Base-by-base conservation (phyloP, 371 early-diverging fungal species). In the Mortierella sp. region DNA sequence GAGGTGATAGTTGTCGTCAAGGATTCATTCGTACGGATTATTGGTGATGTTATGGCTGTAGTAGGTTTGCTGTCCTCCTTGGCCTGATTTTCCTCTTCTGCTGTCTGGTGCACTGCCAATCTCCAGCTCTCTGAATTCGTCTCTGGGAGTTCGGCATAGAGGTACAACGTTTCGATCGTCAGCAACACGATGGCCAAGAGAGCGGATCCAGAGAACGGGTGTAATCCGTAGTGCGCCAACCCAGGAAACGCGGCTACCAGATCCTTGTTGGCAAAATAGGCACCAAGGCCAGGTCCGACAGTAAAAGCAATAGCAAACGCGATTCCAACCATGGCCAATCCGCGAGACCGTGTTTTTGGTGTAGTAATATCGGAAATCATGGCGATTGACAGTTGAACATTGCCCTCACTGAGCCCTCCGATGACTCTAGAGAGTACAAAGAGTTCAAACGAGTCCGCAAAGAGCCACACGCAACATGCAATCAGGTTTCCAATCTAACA, bases 231-330 rank as follows among this genome's bases (percentile, higher is more conserved):
- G 38, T 83, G 56, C 1, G 80, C 78, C 41, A 91, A 55, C 4
- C 67, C 64, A 16, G 91, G 90, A 59, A 87, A 85, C 6, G 74
- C 7, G 38, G 82, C 49, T 21, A 85, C 70, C 3, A 96, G 78
- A 71, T 94, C 90, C 50, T 83, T 81, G 13, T 90, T 89, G 8
- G 95, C 92, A 73, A 96, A 93, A 82, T 91, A 96, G 2, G 98
- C 98, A 26, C 96, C 91, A 12, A 97, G 76, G 14, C 95, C 92
- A 0, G 99, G 99, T 6, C 99, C 99, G 52, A 97, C 58, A 1
- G 99, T 98, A 71, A 98, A 98, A 2, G 96, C 98, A 26, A 95
- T 82, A 0, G 96, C 92, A 84, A 98, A 98, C 0, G 97, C 95
- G 47, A 98, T 95, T 30, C 99, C 99, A 0, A 98, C 96, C 42